Base-by-base conservation (phyloP, 352 stramenopile genomes). In the Globisporangium ultimum region DNA sequence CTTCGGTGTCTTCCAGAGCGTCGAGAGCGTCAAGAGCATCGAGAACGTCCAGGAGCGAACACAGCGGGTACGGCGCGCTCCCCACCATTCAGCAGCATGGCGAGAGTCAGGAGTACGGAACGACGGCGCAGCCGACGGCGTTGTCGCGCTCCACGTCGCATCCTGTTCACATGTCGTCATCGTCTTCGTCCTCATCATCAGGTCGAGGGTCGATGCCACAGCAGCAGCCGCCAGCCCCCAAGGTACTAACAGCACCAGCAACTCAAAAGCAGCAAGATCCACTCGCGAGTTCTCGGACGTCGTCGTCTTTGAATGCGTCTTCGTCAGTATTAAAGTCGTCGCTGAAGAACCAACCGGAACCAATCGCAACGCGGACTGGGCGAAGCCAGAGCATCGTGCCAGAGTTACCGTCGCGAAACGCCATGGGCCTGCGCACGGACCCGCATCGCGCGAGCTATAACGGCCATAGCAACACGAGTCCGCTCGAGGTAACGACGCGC, bases 361-460 rank as follows among this genome's bases (percentile, higher is more conserved):
- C 51, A 6, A 14, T 24, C 10, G 53, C 32, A 9, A 61, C 17
- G 4, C 60, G 54, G n/a, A 38, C 48, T n/a, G 20, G 36, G 22
- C 46, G 60, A 20, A 66, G 53, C 14, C 45, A 66, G 53, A 66
- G 60, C 24, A 61, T 53, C 40, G 54, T 61, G 36, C 46, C 53
- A 2, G 54, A 66, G 28, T 48, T 66, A 1, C 60, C 54, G 20
- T 61, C 46, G 3, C 56, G 60, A 47, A 53, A 48, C 38, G 46
- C 60, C 28, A 22, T 61, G 36, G 51, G 21, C 20, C 24, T 46
- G 6, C 53, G 60, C 13, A 28, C 53, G 3, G 40, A 45, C 17
- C 40, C 40, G 10, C 24, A 55, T 18, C 60, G 60, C 10, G 34
- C 53, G 24, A 66, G 42, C 21, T 49, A 57, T n/a, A 61, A 58